Evolutionary conservation across 495 filamentous ascomycete genomes (phyloP).

Genomic region (Patellaria atrata): DNA sequence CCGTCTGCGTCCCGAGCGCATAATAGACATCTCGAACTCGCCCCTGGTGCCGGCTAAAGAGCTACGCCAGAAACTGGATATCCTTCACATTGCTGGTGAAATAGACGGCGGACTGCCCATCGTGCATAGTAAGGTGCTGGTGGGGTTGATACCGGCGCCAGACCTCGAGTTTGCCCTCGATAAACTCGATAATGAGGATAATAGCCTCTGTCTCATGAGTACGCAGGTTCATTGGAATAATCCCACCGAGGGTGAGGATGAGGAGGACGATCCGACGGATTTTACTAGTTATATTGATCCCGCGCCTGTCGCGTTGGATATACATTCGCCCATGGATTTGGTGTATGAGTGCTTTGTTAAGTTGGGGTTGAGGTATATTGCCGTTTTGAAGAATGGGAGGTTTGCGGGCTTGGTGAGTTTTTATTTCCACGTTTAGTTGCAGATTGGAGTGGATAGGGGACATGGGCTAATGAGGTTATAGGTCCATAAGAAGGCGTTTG

Average conservation of each 20-base stretch:
- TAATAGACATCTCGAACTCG: constrained; percentile 78
- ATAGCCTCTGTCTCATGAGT: constrained; percentile 68
- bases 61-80: constrained; percentile 65
- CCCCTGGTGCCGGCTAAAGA: constrained; percentile 58
- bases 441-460: too few relatives aligned
- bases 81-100: constrained; percentile 73
- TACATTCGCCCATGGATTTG: constrained; percentile 81
- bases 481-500: constrained; percentile 92
- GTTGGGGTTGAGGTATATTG: constrained; percentile 81
- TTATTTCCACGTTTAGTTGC: neutral
- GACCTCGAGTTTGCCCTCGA: constrained; percentile 92
- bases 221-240: constrained; percentile 37
- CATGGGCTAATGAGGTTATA: constrained; percentile 24
- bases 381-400: constrained; percentile 66
- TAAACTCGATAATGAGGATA: constrained; percentile 56
- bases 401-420: constrained; percentile 71
- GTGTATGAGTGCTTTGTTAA: constrained; percentile 97
- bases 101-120: constrained; percentile 87
- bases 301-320: constrained; percentile 75
- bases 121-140: constrained; percentile 59
- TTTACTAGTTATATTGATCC: constrained; percentile 89
- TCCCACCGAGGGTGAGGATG: constrained; percentile 38
- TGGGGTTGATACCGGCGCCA: constrained; percentile 83
- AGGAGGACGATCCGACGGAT: constrained; percentile 50
- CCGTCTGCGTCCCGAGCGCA: constrained; percentile 51